Base-by-base conservation (phyloP, 1,139 yeast genomes). In the Yamadazyma oceani region DNA sequence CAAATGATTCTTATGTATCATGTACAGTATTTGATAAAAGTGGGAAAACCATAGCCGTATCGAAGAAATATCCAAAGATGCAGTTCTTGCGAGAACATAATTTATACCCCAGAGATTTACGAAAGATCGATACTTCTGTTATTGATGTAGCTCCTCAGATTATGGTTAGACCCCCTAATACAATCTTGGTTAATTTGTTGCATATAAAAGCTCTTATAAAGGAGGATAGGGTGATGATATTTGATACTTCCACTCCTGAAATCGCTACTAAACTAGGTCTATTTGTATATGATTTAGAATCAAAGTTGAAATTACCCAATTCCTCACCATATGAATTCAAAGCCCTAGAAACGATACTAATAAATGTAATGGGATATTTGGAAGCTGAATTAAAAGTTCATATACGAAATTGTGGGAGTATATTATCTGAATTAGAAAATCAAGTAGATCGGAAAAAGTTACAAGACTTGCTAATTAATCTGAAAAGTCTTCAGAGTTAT, bases 131-230 rank as follows among this genome's bases (percentile, higher is more conserved):
- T 61, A 84, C 95, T 6, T 87, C 95, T 0, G 75, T 86, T 19
- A 82, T 86, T 44, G 96, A 89, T 58, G 85, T 92, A 25, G 92
- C 88, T 8, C 98, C 98, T 0, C 80, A 92, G 23, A 82, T 92
- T 29, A 73, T 87, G 55, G 83, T 89, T 12, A 77, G 97, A 37
- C 78, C 83, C 23, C 64, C 69, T 5, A 78, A 80, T 51, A 84
- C 95, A 27, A 85, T 90, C 21, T 64, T 92, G 34, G 80, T 92
- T 32, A 89, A 87, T 53, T 64, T 92, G 41, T 65, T 90, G 35
- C 95, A 92, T 57, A 86, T 92, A 28, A 83, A 89, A 47, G 96
- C 97, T 1, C 71, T 92, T 36, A 80, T 92, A 25, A 86, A 86
- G 53, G 78, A 82, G 21, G 94, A 90, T 53, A 68, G 77, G 46